Conservation (phyloP, 495 filamentous ascomycete species). For the Penicillium longicatenatum region DNA sequence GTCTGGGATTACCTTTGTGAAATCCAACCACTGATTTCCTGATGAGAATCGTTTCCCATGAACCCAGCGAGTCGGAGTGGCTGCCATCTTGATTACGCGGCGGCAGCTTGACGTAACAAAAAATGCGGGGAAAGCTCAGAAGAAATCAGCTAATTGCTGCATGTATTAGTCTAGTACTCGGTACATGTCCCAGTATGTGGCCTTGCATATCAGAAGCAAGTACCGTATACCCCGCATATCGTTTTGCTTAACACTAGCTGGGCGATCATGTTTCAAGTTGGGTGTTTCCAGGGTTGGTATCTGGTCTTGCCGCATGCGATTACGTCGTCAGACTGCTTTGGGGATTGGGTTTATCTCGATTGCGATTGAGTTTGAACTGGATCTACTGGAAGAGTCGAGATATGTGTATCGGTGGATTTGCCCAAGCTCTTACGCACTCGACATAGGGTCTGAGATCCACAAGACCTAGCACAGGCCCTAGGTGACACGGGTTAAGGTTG, state of each 20-base stretch:
- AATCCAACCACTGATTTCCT: not conserved
- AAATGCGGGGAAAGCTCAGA: slow-evolving; percentile 35
- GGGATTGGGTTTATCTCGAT: not conserved
- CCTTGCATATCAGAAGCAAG: not conserved
- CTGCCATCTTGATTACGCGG: not conserved
- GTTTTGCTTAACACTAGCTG: not conserved
- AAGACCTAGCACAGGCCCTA: too few species aligned
- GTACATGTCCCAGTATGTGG: not conserved
- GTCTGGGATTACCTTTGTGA: not conserved
- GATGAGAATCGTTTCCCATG: not conserved
- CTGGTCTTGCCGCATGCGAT: not conserved
- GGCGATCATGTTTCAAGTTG: not conserved
- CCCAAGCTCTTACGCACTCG: too few species aligned
- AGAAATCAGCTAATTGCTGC: slow-evolving; percentile 5
- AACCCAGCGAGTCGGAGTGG: not conserved
- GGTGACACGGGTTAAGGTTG: too few species aligned
- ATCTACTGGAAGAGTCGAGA: too few species aligned
- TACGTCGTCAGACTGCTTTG: too few species aligned
- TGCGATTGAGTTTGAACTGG: not conserved
- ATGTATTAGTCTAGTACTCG: not conserved
- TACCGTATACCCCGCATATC: not conserved
- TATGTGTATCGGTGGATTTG: too few species aligned
- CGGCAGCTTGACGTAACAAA: slow-evolving; percentile 23
- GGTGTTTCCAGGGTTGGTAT: not conserved
- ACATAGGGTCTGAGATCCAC: too few species aligned